Percentiles rank a stretch among this genome's conserved stretches.
phyloP scores from a whole-genome alignment of 352 stramenopile genomes.

The Phytopythium sindhum region DNA sequence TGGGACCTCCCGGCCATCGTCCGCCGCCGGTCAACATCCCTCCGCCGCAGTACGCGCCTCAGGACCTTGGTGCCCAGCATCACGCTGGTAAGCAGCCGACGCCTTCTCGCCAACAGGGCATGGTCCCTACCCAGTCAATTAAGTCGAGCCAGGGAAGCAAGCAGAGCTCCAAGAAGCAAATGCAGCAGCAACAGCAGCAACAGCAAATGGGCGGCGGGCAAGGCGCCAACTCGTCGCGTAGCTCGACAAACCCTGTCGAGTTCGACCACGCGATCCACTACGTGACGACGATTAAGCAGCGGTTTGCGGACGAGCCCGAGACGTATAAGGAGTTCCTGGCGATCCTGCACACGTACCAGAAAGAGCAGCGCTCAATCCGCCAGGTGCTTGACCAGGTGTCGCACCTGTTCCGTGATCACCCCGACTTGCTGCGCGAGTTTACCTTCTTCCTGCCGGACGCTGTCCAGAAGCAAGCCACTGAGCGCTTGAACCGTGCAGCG shows the following conservation, averaged over 20 bases:
- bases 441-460: constrained; percentile 99
- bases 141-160: constrained; percentile 37
- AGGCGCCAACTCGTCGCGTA: constrained; percentile 29
- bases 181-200: constrained; percentile 19
- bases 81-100: constrained; percentile 35
- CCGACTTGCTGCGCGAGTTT: constrained; percentile 99
- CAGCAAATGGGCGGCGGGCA: constrained; percentile 2
- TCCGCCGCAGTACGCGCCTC: constrained; percentile 54
- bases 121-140: constrained; percentile 25
- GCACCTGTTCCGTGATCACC: constrained; percentile 98
- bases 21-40: constrained; percentile 72
- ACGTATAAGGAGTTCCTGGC: constrained; percentile 99
- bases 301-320: constrained; percentile 96
- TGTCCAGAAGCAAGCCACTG: constrained; percentile 96
- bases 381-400: constrained; percentile 98
- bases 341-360: constrained; percentile 99
- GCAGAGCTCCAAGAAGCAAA: constrained; percentile 55
- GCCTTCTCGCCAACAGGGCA: constrained; percentile 40
- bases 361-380: constrained; percentile 98
- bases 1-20: constrained; percentile 38
- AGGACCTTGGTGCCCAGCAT: constrained; percentile 35
- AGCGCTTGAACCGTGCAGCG: constrained; percentile 93
- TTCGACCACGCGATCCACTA: constrained; percentile 99
- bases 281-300: constrained; percentile 98
- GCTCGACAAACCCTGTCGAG: constrained; percentile 90